Conservation (phyloP, 257 asterid genomes). For the Solanum commersonii region DNA sequence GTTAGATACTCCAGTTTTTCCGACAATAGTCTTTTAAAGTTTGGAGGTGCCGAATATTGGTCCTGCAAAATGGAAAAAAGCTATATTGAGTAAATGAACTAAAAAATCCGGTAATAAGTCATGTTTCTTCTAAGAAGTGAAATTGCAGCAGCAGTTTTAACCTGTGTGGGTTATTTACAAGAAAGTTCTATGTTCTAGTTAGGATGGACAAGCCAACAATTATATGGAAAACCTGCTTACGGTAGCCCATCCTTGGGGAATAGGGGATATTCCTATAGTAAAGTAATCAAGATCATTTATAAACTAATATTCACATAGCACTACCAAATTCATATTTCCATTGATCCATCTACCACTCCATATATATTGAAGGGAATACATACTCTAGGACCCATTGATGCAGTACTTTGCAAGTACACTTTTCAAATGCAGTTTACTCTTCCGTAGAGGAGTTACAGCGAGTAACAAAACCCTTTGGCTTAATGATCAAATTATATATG, state of each 20-base stretch:
- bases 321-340: neutral
- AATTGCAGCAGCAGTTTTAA: neutral
- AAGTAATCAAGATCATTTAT: neutral
- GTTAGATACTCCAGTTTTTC: conserved; percentile 32
- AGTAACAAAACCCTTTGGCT: neutral
- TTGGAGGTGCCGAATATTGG: conserved; percentile 37
- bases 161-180: neutral
- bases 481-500: neutral
- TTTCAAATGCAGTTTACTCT: neutral
- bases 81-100: neutral
- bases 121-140: neutral
- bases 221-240: neutral
- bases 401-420: neutral
- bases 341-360: neutral
- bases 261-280: neutral
- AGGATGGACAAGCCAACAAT: neutral
- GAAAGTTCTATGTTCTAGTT: neutral
- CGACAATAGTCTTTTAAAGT: conserved; percentile 30
- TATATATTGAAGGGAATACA: neutral
- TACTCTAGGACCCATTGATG: neutral
- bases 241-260: neutral
- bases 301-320: neutral
- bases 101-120: neutral
- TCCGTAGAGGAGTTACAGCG: neutral
- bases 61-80: conserved; percentile 9